Percentiles rank a stretch among this genome's conserved stretches.
These are phyloP conservation scores for Trametes hirsuta DNA, from an alignment of 1,284 basidiomycete species.

Conservation along the genomic window DNA sequence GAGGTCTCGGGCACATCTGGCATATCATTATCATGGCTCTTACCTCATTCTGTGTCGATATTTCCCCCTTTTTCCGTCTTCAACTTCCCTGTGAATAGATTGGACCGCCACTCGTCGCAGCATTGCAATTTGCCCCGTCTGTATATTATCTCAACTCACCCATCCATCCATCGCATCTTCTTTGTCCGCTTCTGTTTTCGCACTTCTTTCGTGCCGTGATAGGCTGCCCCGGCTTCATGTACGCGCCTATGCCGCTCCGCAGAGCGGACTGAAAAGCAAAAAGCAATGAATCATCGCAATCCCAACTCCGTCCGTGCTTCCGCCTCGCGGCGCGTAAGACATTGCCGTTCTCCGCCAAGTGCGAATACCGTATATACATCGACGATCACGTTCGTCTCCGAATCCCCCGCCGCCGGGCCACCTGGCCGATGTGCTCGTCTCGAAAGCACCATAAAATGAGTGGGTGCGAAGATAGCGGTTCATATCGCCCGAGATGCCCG, in stretches of 20 bases:
- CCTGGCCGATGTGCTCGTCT: too few relatives aligned
- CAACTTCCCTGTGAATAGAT: slow-evolving; percentile 23
- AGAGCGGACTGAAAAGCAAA: slow-evolving; percentile 31
- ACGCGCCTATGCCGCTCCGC: slow-evolving; percentile 33
- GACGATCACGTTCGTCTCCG: neutral
- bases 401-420: neutral
- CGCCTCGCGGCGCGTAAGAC: neutral
- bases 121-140: slow-evolving; percentile 24
- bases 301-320: neutral
- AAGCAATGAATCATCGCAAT: slow-evolving; percentile 11
- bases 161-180: slow-evolving; percentile 17
- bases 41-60: slow-evolving; percentile 7
- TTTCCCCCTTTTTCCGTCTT: slow-evolving; percentile 5
- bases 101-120: slow-evolving; percentile 24
- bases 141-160: slow-evolving; percentile 20
- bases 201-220: slow-evolving; percentile 24
- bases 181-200: slow-evolving; percentile 11
- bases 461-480: slow-evolving; percentile 1
- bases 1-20: slow-evolving; percentile 27
- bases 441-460: slow-evolving; percentile 8
- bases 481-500: neutral
- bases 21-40: slow-evolving; percentile 26
- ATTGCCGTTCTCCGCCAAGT: too few relatives aligned
- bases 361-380: neutral
- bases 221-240: slow-evolving; percentile 18